These are phyloP conservation scores for Aspergillus sp. DNA, from an alignment of 2,329 filamentous ascomycete genomes.

Conservation along the genomic window DNA sequence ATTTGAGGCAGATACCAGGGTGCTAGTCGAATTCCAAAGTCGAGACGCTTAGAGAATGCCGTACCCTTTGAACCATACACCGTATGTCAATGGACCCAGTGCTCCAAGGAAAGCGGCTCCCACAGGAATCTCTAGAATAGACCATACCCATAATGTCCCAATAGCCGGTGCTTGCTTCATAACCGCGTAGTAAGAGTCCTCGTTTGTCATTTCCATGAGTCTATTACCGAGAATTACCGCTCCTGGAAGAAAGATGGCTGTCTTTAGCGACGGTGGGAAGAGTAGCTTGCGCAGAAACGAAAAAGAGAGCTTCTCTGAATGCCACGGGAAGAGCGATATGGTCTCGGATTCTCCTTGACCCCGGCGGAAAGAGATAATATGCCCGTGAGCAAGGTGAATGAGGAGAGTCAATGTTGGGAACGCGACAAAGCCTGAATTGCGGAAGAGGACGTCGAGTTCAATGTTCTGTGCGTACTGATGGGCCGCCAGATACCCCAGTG, in stretches of 20 bases:
- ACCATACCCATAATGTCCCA: constrained; percentile 91
- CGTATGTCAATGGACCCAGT: constrained; percentile 51
- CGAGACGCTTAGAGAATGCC: constrained; percentile 33
- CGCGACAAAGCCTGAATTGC: constrained; percentile 38
- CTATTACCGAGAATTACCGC: constrained; percentile 63
- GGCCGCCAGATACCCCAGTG: constrained; percentile 46
- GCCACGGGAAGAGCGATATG: constrained; percentile 27
- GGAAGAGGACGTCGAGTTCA: constrained; percentile 30
- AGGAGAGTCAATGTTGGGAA: constrained; percentile 45
- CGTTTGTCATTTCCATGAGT: constrained; percentile 78
- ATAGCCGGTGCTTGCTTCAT: constrained; percentile 91
- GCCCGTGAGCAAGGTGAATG: constrained; percentile 47
- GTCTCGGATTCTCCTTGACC: constrained; percentile 10
- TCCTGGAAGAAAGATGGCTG: constrained; percentile 34
- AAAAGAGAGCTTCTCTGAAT: constrained; percentile 24
- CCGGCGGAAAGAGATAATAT: constrained; percentile 37
- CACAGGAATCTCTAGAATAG: constrained; percentile 80
- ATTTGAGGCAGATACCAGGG: not conserved
- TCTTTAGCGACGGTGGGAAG: constrained; percentile 34
- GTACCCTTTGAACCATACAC: constrained; percentile 56
- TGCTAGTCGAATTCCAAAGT: not conserved
- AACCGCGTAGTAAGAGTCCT: constrained; percentile 75
- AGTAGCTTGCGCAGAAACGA: constrained; percentile 29
- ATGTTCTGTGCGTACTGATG: constrained; percentile 47
- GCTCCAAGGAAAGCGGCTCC: constrained; percentile 61